Evolutionary conservation across 176 grass and related monocot genomes (phyloP), one percentile per base, ranked within the genome.

Genomic region (Triticum urartu): DNA sequence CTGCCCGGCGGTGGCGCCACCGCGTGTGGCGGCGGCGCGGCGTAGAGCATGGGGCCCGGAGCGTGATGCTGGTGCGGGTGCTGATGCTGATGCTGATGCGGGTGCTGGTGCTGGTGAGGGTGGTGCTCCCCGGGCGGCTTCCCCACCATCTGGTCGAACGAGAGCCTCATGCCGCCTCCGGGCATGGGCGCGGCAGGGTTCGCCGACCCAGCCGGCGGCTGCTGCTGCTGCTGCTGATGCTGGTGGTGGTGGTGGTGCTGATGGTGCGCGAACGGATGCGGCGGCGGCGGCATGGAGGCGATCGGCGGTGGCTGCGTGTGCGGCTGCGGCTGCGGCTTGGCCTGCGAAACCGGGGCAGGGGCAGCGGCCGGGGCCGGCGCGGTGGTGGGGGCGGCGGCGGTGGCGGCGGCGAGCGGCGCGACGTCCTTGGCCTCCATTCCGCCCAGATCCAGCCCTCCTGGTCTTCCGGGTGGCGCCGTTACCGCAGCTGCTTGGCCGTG

Each of bases 401-500:
- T 6, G 71, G 83, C 3, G 72, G 75, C 76, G 81, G 64, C 11
- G 81, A 85, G 89, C 77, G 89, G 81, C 77, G 86, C 34, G 77
- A 88, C 89, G 77, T 91, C 90, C 42, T 91, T 91, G 82, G 71
- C 75, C 86, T 91, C 90, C 90, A 91, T 91, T 82, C 81, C 21
- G 72, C 72, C 58, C 76, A 88, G 86, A 91, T 91, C 89, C 88
- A 25, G 64, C 47, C 72, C 56, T 45, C 39, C 47, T 20, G 32
- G 66, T 67, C 1, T 6, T 6, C 45, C 35, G 17, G 50, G 50
- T 54, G 50, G 50, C 15, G 50, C 50, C 50, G 50, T 54, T 54
- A 54, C 15, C 50, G 68, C 35, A 3, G 79, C 72, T 22, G 2
- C 5, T 18, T 21, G 28, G 64, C 38, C 68, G 33, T 20, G 20